Evolutionary conservation across 441 rosid species (phyloP).

Genomic region (Aleurites moluccanus): DNA sequence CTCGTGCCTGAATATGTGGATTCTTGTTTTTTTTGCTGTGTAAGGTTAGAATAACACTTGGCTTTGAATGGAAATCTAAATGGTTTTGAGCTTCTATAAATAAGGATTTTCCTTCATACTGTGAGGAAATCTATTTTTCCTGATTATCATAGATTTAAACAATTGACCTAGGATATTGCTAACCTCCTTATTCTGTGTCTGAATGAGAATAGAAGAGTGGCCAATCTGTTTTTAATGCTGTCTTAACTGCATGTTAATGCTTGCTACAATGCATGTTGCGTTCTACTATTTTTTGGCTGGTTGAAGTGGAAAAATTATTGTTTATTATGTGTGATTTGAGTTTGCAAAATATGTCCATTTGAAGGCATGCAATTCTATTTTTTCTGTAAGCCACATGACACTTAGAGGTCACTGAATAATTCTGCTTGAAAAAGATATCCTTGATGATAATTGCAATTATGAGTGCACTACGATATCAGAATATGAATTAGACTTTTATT

Average conservation of each 20-base stretch:
- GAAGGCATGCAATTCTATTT: neutral
- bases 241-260: neutral
- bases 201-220: neutral
- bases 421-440: neutral
- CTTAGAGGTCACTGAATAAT: neutral
- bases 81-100: neutral
- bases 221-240: neutral
- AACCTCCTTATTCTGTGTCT: neutral
- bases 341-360: conserved; percentile 6
- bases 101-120: neutral
- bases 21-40: neutral
- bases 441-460: neutral
- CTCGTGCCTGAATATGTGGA: neutral
- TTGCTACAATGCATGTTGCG: neutral
- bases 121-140: neutral
- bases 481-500: neutral
- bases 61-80: neutral
- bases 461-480: neutral
- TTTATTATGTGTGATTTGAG: neutral
- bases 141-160: neutral
- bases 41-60: conserved; percentile 7
- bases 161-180: neutral
- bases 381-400: neutral
- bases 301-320: neutral
- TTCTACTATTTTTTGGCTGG: neutral